A percentile compares a stretch with the other conserved stretches of the same genome.
Evolutionary conservation across 805 yeast genomes (phyloP).

Genomic region (Myxozyma neotropica): DNA sequence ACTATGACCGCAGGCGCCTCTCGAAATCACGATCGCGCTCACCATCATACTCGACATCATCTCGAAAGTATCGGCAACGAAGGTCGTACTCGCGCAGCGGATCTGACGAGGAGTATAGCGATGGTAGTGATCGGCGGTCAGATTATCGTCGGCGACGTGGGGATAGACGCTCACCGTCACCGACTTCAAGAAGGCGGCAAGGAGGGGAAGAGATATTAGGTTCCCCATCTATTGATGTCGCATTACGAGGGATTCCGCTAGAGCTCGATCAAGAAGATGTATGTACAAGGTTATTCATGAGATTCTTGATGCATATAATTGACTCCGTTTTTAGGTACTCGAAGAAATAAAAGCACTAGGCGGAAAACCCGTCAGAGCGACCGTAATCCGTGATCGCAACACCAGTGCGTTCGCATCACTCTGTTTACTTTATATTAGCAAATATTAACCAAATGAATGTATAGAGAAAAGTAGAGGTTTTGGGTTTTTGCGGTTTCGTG

Average conservation of each 20-base stretch:
- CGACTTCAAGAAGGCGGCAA: neutral
- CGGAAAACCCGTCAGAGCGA: constrained; percentile 11
- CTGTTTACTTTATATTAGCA: neutral
- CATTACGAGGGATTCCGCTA: constrained; percentile 1
- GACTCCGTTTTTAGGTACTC: neutral
- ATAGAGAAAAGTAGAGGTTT: constrained; percentile 18
- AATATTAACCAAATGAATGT: neutral
- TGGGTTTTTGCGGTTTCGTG: constrained; percentile 21
- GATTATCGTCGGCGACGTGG: neutral
- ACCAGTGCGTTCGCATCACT: constrained; percentile 13
- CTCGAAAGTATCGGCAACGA: neutral
- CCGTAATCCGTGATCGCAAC: constrained; percentile 23
- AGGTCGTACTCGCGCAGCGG: neutral
- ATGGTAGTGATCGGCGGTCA: neutral
- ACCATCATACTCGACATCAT: constrained; percentile 9
- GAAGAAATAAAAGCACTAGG: constrained; percentile 1
- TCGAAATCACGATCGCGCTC: constrained; percentile 8
- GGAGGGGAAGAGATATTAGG: neutral
- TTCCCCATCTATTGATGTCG: neutral
- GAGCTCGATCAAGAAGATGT: constrained; percentile 1
- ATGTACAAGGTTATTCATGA: neutral
- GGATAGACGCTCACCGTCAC: neutral
- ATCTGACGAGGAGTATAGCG: neutral
- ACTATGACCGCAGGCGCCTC: neutral
- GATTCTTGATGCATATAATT: neutral